These are phyloP conservation scores for Ogataea nakhonphanomensis DNA, from an alignment of 805 yeast species.

Conservation along the genomic window DNA sequence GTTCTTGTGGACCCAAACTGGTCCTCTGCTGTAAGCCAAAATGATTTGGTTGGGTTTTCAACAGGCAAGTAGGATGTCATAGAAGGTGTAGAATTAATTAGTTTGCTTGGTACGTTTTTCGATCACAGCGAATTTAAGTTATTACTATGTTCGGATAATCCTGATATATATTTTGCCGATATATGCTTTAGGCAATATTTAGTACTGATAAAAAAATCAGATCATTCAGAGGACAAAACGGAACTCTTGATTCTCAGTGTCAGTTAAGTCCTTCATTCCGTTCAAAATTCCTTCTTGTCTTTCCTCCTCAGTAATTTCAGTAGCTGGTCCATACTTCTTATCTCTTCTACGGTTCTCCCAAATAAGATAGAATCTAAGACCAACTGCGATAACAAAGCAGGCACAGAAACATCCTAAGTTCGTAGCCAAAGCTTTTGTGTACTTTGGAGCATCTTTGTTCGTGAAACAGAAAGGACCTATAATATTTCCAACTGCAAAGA, in stretches of 20 bases:
- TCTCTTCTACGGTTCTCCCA: slow-evolving; percentile 43
- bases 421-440: slow-evolving; percentile 39
- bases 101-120: too few relatives aligned
- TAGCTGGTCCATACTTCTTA: slow-evolving; percentile 22
- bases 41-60: slow-evolving; percentile 6
- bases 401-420: slow-evolving; percentile 38
- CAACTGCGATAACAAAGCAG: slow-evolving; percentile 30
- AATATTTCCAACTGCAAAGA: slow-evolving; percentile 52
- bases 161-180: not conserved
- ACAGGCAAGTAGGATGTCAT: slow-evolving; percentile 6
- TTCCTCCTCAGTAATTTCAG: slow-evolving; percentile 26
- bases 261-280: slow-evolving; percentile 33
- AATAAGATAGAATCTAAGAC: slow-evolving; percentile 29
- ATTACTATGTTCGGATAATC: not conserved
- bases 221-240: slow-evolving; percentile 19
- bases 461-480: slow-evolving; percentile 51
- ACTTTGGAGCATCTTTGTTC: slow-evolving; percentile 42
- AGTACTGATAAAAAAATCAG: not conserved
- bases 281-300: slow-evolving; percentile 30
- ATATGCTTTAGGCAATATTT: too few relatives aligned
- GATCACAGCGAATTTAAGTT: too few relatives aligned
- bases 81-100: too few relatives aligned
- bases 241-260: slow-evolving; percentile 28
- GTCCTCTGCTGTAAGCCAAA: slow-evolving; percentile 8
- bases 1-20: slow-evolving; percentile 13